Percentiles rank a stretch among this genome's conserved stretches.
These are phyloP conservation scores for Parasarocladium wereldwijsianum DNA, from an alignment of 2,329 filamentous ascomycete species.

Conservation along the genomic window DNA sequence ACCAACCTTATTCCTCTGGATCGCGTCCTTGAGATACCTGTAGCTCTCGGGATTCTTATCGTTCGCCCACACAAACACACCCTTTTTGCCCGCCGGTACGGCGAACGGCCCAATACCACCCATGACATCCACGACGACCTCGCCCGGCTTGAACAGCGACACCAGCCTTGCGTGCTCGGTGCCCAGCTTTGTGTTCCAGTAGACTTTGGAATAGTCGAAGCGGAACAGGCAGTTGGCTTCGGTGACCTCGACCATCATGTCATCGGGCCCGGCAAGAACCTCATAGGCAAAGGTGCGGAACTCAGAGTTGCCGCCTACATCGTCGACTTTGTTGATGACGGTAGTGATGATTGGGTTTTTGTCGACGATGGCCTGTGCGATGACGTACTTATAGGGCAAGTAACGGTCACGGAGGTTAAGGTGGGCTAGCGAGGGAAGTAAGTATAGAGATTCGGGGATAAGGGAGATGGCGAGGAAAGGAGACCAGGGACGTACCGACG, in stretches of 20 bases:
- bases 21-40: slow-evolving; percentile 53
- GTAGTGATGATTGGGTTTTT: slow-evolving; percentile 75
- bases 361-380: slow-evolving; percentile 74
- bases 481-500: slow-evolving; percentile 40
- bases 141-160: slow-evolving; percentile 60
- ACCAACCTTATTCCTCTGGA: slow-evolving; percentile 64
- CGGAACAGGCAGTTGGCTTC: slow-evolving; percentile 77
- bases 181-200: slow-evolving; percentile 91
- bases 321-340: slow-evolving; percentile 90
- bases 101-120: slow-evolving; percentile 94
- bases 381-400: slow-evolving; percentile 71
- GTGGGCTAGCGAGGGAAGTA: slow-evolving; percentile 45
- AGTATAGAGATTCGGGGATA: neutral
- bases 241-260: slow-evolving; percentile 69
- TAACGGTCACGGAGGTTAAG: slow-evolving; percentile 78
- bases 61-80: slow-evolving; percentile 90
- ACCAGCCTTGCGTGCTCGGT: slow-evolving; percentile 77
- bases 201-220: slow-evolving; percentile 93
- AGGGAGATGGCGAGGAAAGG: neutral
- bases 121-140: slow-evolving; percentile 94
- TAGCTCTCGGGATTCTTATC: slow-evolving; percentile 90
- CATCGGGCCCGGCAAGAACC: slow-evolving; percentile 65
- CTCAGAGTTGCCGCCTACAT: slow-evolving; percentile 71
- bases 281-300: slow-evolving; percentile 92
- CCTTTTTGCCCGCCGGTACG: slow-evolving; percentile 76